A percentile compares a stretch with the other conserved stretches of the same genome.
Conservation (phyloP, 2,329 filamentous ascomycete species). For the Coniosporium uncinatum region DNA sequence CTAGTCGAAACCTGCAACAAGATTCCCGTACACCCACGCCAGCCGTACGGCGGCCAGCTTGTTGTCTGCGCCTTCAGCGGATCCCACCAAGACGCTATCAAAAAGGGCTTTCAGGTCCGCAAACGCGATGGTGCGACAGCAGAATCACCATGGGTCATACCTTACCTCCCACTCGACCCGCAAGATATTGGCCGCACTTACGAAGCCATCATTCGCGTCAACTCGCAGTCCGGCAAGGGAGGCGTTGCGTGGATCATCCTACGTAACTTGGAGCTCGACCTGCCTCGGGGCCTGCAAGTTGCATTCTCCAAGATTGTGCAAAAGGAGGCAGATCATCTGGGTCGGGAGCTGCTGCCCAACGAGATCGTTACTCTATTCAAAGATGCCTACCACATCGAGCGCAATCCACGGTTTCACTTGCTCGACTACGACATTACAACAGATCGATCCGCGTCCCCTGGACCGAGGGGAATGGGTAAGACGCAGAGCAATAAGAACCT, state of each 20-base stretch:
- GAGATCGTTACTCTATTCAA: constrained; percentile 92
- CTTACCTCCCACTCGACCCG: constrained; percentile 90
- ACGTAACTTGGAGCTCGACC: constrained; percentile 81
- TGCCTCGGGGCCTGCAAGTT: constrained; percentile 87
- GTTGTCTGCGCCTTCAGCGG: constrained; percentile 93
- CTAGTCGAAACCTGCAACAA: constrained; percentile 91
- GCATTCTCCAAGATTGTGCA: constrained; percentile 90
- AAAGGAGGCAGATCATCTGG: constrained; percentile 69
- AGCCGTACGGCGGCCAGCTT: constrained; percentile 85
- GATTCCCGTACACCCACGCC: constrained; percentile 85
- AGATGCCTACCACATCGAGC: constrained; percentile 76
- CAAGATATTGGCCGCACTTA: constrained; percentile 95
- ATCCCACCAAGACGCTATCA: constrained; percentile 93
- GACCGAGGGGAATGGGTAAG: constrained; percentile 49
- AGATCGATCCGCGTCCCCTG: constrained; percentile 74
- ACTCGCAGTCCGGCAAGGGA: constrained; percentile 93
- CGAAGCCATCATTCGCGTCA: constrained; percentile 96
- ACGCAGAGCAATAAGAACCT: constrained; percentile 74
- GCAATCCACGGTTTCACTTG: constrained; percentile 79
- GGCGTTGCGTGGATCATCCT: constrained; percentile 94
- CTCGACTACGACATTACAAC: constrained; percentile 92
- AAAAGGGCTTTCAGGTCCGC: constrained; percentile 75
- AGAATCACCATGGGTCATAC: constrained; percentile 75
- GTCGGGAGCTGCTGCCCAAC: constrained; percentile 74
- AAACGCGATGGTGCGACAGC: constrained; percentile 51